These are phyloP conservation scores for Termitomyces sp. DNA, from an alignment of 768 basidiomycete genomes.

Conservation along the genomic window DNA sequence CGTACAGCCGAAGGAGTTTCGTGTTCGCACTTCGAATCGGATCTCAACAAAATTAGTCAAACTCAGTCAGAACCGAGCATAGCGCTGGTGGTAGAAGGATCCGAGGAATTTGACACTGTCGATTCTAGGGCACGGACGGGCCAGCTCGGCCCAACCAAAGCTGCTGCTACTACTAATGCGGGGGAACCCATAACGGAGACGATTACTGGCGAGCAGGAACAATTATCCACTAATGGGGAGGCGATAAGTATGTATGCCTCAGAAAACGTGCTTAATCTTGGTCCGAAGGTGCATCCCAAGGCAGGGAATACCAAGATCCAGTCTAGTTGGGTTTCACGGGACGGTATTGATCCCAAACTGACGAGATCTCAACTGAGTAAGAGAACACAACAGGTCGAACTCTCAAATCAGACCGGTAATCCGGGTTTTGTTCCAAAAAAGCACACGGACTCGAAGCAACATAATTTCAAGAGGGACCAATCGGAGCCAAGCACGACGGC, in stretches of 20 bases:
- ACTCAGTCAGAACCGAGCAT: not conserved
- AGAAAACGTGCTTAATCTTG: not conserved
- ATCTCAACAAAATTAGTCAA: not conserved
- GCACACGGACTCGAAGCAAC: too few species aligned
- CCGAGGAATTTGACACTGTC: not conserved
- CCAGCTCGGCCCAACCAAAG: not conserved
- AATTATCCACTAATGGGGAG: not conserved
- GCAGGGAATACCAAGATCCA: not conserved
- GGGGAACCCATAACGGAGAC: not conserved
- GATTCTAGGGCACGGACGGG: not conserved
- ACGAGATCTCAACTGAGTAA: not conserved
- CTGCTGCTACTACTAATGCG: not conserved
- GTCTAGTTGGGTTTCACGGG: not conserved
- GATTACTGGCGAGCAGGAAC: not conserved
- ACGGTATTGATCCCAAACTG: not conserved
- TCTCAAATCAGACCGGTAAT: not conserved
- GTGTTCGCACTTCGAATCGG: not conserved
- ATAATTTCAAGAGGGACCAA: not conserved
- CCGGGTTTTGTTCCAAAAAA: too few species aligned
- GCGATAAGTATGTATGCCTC: not conserved
- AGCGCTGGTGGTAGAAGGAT: not conserved
- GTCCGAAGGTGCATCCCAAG: not conserved
- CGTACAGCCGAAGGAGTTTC: not conserved
- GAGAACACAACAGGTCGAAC: not conserved
- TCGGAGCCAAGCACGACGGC: not conserved